A percentile compares a stretch with the other conserved stretches of the same genome.
Evolutionary conservation across 78 protist species (phyloP).

Genomic region (Dictyostelium intermedium): DNA sequence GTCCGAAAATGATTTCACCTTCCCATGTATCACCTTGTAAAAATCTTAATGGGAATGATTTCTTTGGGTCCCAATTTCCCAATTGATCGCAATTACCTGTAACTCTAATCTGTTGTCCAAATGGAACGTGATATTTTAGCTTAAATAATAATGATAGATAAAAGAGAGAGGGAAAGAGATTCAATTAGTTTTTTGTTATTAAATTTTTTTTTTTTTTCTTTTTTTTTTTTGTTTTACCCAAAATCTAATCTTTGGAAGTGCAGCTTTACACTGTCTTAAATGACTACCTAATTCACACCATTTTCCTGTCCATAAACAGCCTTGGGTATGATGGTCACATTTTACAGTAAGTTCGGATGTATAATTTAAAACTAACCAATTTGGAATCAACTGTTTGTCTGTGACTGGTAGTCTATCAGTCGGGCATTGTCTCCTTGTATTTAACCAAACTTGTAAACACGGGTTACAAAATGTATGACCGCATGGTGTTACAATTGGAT

Average conservation of each 20-base stretch:
- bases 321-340: slow-evolving; percentile 71
- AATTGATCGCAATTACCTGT: slow-evolving; percentile 76
- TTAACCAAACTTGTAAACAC: slow-evolving; percentile 46
- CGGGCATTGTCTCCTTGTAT: slow-evolving; percentile 78
- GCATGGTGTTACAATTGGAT: slow-evolving; percentile 75
- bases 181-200: too few relatives aligned
- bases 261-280: slow-evolving; percentile 75
- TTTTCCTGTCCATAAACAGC: slow-evolving; percentile 74
- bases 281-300: slow-evolving; percentile 46
- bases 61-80: slow-evolving; percentile 77
- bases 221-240: slow-evolving; percentile 16
- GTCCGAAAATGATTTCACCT: slow-evolving; percentile 41
- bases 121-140: slow-evolving; percentile 76
- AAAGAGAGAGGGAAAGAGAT: too few relatives aligned
- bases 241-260: slow-evolving; percentile 44
- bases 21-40: slow-evolving; percentile 79
- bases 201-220: too few relatives aligned
- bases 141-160: background rate
- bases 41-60: slow-evolving; percentile 64
- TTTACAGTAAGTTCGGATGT: slow-evolving; percentile 32
- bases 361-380: slow-evolving; percentile 52
- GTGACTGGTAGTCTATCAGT: slow-evolving; percentile 74
- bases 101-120: slow-evolving; percentile 78
- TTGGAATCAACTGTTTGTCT: slow-evolving; percentile 72
- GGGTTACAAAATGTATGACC: slow-evolving; percentile 77